Evolutionary conservation across 805 yeast species (phyloP).

Genomic region (Saccharomycopsis synnaedendra): DNA sequence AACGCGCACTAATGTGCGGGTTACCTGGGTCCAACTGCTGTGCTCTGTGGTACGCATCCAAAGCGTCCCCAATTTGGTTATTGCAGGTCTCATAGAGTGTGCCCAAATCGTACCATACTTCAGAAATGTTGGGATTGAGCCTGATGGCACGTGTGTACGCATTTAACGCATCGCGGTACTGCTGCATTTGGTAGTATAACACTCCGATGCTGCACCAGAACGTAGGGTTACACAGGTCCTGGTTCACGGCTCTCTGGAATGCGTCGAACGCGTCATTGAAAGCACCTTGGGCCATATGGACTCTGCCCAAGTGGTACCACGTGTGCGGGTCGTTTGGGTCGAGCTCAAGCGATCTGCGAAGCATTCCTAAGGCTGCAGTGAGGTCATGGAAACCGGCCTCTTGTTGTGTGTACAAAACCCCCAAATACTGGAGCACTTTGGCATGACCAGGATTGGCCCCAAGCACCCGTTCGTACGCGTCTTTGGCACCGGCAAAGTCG

Average conservation of each 20-base stretch:
- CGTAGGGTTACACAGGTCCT: slow-evolving; percentile 94
- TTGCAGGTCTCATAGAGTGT: slow-evolving; percentile 95
- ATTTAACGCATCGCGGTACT: slow-evolving; percentile 92
- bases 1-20: slow-evolving; percentile 86
- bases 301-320: slow-evolving; percentile 95
- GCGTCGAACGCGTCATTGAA: slow-evolving; percentile 96
- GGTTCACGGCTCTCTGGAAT: slow-evolving; percentile 95
- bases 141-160: slow-evolving; percentile 96
- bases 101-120: slow-evolving; percentile 98
- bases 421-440: slow-evolving; percentile 90
- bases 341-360: slow-evolving; percentile 79
- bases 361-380: slow-evolving; percentile 68
- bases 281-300: slow-evolving; percentile 92
- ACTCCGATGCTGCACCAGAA: slow-evolving; percentile 98
- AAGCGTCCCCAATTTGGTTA: slow-evolving; percentile 87
- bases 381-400: slow-evolving; percentile 64
- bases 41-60: slow-evolving; percentile 95
- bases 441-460: slow-evolving; percentile 89
- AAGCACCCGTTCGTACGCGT: slow-evolving; percentile 89
- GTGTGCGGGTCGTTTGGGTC: slow-evolving; percentile 90
- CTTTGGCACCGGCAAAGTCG: slow-evolving; percentile 84
- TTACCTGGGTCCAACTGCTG: slow-evolving; percentile 91
- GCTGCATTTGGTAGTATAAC: slow-evolving; percentile 88
- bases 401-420: slow-evolving; percentile 81
- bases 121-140: slow-evolving; percentile 89